Base-by-base conservation (phyloP, 768 basidiomycete genomes). In the Pisolithus orientalis region DNA sequence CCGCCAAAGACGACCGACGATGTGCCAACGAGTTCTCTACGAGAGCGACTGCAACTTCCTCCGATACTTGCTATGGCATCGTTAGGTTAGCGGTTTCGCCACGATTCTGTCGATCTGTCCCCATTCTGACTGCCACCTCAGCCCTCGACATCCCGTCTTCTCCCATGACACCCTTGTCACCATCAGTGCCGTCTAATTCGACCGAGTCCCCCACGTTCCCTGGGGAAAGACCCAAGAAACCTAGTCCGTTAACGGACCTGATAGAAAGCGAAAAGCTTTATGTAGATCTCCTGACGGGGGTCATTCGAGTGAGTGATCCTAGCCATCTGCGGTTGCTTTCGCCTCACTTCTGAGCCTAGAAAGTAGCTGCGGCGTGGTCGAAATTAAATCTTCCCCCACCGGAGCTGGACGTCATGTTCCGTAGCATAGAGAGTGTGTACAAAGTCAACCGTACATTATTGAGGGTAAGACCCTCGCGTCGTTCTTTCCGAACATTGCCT, bases 311-410 rank as follows among this genome's bases (percentile, higher is more conserved):
- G 65, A 53, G 90, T 73, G 39, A 64, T 28, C 39, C 40, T 16
- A 39, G 39, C 32, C 52, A 51, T 24, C 55, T 44, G 37, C 34
- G 27, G 44, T 39, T 28, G 31, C 37, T 42, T 28, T 39, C 52
- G 38, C 51, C 59, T 56, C 51, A 63, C 53, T 57, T 24, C n/a
- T 50, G 45, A 21, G 17, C 50, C 14, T 65, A 98, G 94, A 92
- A 89, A 82, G 89, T 96, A 5, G 96, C 96, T 9, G 85, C 87
- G n/a, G 96, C 96, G 46, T 99, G 96, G 96, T 96, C 94, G 9
- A 77, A 93, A 39, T 80, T 84, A 39, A 97, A 97, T 67, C 84
- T 99, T 38, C 96, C 96, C 16, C 96, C 96, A 14, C 80, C 80
- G 7, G 87, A 90, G 58, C 78, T 99, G 29, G 96, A 99, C 69